phyloP scores from a whole-genome alignment of 2,329 filamentous ascomycete species.

The Hirsutella thompsonii region DNA sequence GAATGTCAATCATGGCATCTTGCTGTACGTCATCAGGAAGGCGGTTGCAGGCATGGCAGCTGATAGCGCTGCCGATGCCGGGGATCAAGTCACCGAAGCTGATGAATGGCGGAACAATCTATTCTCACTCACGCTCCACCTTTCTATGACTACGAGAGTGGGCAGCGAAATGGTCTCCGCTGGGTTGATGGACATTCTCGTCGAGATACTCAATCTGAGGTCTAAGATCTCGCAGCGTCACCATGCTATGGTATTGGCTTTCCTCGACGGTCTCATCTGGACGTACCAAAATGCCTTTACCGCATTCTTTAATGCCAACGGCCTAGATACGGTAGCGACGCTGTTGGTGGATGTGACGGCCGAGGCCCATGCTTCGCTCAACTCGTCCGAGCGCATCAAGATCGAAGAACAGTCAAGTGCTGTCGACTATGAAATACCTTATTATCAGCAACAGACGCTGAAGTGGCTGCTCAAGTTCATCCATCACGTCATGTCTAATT shows the following conservation, averaged over 20 bases:
- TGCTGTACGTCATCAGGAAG: slow-evolving; percentile 87
- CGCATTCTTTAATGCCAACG: slow-evolving; percentile 67
- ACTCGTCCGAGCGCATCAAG: slow-evolving; percentile 58
- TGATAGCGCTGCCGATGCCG: slow-evolving; percentile 36
- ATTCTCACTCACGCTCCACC: slow-evolving; percentile 74
- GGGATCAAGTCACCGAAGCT: slow-evolving; percentile 49
- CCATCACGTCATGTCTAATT: slow-evolving; percentile 85
- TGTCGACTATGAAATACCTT: slow-evolving; percentile 89
- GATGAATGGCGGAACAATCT: slow-evolving; percentile 87
- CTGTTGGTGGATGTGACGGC: slow-evolving; percentile 70
- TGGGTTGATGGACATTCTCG: slow-evolving; percentile 77
- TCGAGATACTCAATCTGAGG: slow-evolving; percentile 75
- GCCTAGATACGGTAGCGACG: slow-evolving; percentile 82
- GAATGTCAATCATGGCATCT: slow-evolving; percentile 88
- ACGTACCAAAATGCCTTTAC: slow-evolving; percentile 75
- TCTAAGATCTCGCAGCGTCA: slow-evolving; percentile 72
- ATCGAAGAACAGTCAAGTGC: slow-evolving; percentile 58
- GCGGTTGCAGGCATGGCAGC: slow-evolving; percentile 69
- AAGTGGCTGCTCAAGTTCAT: slow-evolving; percentile 94
- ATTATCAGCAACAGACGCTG: slow-evolving; percentile 83
- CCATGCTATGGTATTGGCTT: slow-evolving; percentile 71
- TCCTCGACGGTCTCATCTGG: slow-evolving; percentile 81
- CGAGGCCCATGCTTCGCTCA: slow-evolving; percentile 52
- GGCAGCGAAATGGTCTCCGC: slow-evolving; percentile 78
- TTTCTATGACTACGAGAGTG: slow-evolving; percentile 62